Base-by-base conservation (phyloP, 2,329 filamentous ascomycete genomes). In the Pochonia chlamydosporia region DNA sequence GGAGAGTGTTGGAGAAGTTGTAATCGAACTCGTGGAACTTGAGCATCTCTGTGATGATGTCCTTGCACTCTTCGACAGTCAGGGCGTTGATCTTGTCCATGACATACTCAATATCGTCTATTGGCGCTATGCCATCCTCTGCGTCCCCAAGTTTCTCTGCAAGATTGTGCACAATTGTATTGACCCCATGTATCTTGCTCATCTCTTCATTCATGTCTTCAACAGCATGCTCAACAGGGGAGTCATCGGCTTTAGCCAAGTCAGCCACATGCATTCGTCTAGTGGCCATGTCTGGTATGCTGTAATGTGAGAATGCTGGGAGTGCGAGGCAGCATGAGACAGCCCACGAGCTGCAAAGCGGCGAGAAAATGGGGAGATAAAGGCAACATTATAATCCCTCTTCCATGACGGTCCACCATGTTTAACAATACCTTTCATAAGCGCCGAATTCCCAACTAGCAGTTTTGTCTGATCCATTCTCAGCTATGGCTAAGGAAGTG, bases 21-120 rank as follows among this genome's bases (percentile, higher is more conserved):
- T 59, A 59, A 47, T 57, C 56, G 44, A 55, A 57, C 40, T 57
- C 52, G 36, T 59, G 56, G 18, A 52, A 36, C 33, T 54, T 49
- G 28, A 59, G 52, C 11, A 57, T 39, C 3, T 52, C n/a, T 14
- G 39, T 26, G 7, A 56, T 44, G 18, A 59, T 59, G 14, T 47
- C 44, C n/a, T 44, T 50, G 25, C 52, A 51, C 44, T 57, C 54
- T 9, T 52, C 48, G 25, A 57, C 45, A 10, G 47, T 54, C 44
- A 59, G 43, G 6, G 49, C 44, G 4, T 55, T 47, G 30, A 59
- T 54, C 46, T 57, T 56, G 40, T 54, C 53, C 45, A 57, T 55
- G 43, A 59, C 53, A 40, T 54, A 53, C 40, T 55, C 52, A 23
- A 58, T 52, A 43, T 59, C 56, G 40, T 56, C 54, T 3, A 55